Evolutionary conservation across 2,329 filamentous ascomycete species (phyloP).

Genomic region (Fusarium fujikuroi): DNA sequence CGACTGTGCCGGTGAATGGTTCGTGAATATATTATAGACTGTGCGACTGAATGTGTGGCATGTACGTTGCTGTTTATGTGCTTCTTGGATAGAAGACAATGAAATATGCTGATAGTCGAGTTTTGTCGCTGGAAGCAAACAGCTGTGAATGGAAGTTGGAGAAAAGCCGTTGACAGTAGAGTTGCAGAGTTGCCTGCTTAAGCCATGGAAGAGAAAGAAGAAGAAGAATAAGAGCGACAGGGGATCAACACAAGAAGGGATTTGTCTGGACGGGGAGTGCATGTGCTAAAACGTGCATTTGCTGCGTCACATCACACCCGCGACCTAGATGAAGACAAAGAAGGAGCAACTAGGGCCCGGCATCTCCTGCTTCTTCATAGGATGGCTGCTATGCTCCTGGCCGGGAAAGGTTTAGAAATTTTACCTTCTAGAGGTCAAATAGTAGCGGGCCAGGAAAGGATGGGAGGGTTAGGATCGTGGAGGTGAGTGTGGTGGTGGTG

Average conservation of each 20-base stretch:
- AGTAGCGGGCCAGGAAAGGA: slow-evolving; percentile 31
- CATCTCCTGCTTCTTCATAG: slow-evolving; percentile 21
- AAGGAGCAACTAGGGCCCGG: slow-evolving; percentile 18
- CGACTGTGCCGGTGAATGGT: slow-evolving; percentile 2
- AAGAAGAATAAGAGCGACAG: slow-evolving; percentile 31
- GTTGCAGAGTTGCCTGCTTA: slow-evolving; percentile 22
- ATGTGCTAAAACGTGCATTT: slow-evolving; percentile 37
- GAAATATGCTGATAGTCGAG: neutral
- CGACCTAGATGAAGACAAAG: slow-evolving; percentile 32
- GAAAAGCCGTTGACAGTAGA: neutral
- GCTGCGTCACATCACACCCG: slow-evolving; percentile 36
- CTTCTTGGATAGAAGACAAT: neutral
- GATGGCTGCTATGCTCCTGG: slow-evolving; percentile 19
- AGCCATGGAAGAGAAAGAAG: slow-evolving; percentile 17
- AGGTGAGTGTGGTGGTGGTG: slow-evolving; percentile 19
- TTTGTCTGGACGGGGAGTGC: slow-evolving; percentile 25
- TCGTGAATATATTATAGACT: slow-evolving; percentile 16
- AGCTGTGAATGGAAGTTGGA: neutral
- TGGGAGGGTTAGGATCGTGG: slow-evolving; percentile 29
- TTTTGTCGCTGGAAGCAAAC: neutral
- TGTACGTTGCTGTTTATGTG: slow-evolving; percentile 1
- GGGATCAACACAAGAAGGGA: slow-evolving; percentile 23
- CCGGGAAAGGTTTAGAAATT: slow-evolving; percentile 26
- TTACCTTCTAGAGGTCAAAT: slow-evolving; percentile 26
- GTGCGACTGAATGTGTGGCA: slow-evolving; percentile 10